These are phyloP conservation scores for Oryza punctata DNA, from an alignment of 176 grass and related monocot species.

Conservation along the genomic window DNA sequence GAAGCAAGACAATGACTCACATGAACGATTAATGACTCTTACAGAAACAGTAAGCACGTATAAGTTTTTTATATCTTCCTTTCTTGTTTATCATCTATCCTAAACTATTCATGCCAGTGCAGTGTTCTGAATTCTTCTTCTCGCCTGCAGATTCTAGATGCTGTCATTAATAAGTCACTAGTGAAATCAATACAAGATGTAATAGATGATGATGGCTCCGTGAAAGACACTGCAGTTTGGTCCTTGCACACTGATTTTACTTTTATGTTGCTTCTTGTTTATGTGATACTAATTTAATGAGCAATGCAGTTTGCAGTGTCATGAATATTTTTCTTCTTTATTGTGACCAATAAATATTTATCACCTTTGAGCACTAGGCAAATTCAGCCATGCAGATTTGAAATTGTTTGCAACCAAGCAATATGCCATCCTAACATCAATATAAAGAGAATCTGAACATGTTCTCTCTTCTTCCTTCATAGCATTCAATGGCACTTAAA, in stretches of 20 bases:
- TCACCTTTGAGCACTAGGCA: constrained; percentile 17
- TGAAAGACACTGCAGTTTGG: constrained; percentile 79
- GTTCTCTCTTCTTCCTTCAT: constrained; percentile 5
- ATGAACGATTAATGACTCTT: constrained; percentile 46
- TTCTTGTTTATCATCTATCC: constrained; percentile 12
- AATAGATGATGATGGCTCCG: constrained; percentile 73
- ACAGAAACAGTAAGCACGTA: constrained; percentile 49
- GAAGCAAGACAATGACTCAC: constrained; percentile 53
- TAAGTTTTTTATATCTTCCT: constrained; percentile 4
- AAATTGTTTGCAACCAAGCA: constrained; percentile 27
- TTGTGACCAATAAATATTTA: not conserved
- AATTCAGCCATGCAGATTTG: constrained; percentile 6
- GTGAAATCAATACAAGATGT: constrained; percentile 65
- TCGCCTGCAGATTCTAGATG: constrained; percentile 57
- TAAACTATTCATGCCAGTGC: not conserved
- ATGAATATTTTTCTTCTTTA: constrained; percentile 12
- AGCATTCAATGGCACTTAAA: not conserved
- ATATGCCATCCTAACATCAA: constrained; percentile 12
- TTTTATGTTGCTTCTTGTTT: constrained; percentile 29
- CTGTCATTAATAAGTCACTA: constrained; percentile 54
- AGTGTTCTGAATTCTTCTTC: constrained; percentile 37
- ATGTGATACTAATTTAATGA: constrained; percentile 24
- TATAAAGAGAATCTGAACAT: not conserved
- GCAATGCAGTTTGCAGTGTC: not conserved
- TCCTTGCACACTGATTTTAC: constrained; percentile 23